Conservation (phyloP, 805 yeast species). For the Wickerhamomyces strasburgensis region DNA sequence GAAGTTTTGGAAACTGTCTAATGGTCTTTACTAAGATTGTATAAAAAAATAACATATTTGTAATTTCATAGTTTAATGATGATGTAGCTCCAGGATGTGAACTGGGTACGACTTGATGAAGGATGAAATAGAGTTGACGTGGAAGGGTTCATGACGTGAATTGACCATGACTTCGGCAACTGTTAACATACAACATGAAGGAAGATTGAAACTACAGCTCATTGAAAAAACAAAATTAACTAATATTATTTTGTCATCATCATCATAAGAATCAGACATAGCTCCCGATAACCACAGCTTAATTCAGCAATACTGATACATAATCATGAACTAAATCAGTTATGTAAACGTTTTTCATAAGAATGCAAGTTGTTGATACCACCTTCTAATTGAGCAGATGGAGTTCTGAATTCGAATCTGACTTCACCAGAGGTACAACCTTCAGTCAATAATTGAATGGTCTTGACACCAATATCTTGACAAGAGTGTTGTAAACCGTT, state of each 20-base stretch:
- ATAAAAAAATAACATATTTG: slow-evolving; percentile 8
- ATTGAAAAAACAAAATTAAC: no score
- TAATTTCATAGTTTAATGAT: neutral
- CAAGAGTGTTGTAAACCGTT: slow-evolving; percentile 97
- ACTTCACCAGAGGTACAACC: slow-evolving; percentile 63
- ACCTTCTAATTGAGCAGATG: slow-evolving; percentile 98
- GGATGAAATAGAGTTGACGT: no score
- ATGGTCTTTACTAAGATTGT: slow-evolving; percentile 19
- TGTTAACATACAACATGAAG: no score
- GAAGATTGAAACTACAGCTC: no score
- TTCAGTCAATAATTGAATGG: slow-evolving; percentile 58
- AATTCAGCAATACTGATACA: neutral
- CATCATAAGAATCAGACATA: no score
- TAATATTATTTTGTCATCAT: no score
- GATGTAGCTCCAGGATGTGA: no score
- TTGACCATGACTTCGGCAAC: no score
- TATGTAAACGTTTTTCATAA: slow-evolving; percentile 95
- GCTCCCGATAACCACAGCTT: neutral
- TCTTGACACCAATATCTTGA: slow-evolving; percentile 90
- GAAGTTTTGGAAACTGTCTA: slow-evolving; percentile 94
- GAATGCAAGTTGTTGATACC: slow-evolving; percentile 96
- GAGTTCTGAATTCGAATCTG: slow-evolving; percentile 96
- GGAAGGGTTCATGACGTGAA: no score
- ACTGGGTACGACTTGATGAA: no score
- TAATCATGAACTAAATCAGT: slow-evolving; percentile 10